Conservation (phyloP, 1,284 basidiomycete species). For the Rhodotorula sp. region DNA sequence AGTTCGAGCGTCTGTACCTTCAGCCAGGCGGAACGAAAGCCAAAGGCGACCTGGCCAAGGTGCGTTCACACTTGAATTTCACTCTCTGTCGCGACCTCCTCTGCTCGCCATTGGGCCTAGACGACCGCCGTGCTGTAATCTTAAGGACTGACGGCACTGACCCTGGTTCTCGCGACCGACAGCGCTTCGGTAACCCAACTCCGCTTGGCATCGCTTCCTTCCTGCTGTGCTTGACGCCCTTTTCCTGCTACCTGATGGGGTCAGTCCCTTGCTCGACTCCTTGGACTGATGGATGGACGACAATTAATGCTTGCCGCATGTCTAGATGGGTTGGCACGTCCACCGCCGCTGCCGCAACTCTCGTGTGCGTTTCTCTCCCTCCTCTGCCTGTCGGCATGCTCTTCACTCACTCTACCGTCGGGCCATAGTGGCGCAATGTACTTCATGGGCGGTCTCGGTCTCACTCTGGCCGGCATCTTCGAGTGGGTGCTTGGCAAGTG, state of each 20-base stretch:
- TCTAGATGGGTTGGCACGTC: slow-evolving; percentile 24
- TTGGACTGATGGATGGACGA: background rate
- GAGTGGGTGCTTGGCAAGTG: slow-evolving; percentile 36
- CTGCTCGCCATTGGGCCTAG: background rate
- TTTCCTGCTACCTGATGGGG: slow-evolving; percentile 28
- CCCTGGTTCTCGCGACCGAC: background rate
- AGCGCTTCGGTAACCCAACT: slow-evolving; percentile 45
- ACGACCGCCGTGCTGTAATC: too few relatives aligned
- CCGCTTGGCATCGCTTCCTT: slow-evolving; percentile 39
- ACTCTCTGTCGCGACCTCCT: background rate
- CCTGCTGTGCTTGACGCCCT: slow-evolving; percentile 39
- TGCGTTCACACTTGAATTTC: background rate
- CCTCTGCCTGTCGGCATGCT: background rate
- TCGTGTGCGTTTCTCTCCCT: slow-evolving; percentile 8
- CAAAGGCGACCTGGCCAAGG: slow-evolving; percentile 40
- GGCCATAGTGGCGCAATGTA: slow-evolving; percentile 22
- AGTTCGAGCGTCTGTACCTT: slow-evolving; percentile 40
- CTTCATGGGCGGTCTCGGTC: slow-evolving; percentile 32
- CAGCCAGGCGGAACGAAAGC: slow-evolving; percentile 42
- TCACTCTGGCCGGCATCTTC: slow-evolving; percentile 35
- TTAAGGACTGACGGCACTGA: too few relatives aligned
- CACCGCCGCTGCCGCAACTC: slow-evolving; percentile 6
- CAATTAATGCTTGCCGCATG: too few relatives aligned
- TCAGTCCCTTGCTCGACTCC: background rate
- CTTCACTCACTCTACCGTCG: background rate